These are phyloP conservation scores for Lithocarpus polystachyus DNA, from an alignment of 306 rosid genomes.

Conservation along the genomic window DNA sequence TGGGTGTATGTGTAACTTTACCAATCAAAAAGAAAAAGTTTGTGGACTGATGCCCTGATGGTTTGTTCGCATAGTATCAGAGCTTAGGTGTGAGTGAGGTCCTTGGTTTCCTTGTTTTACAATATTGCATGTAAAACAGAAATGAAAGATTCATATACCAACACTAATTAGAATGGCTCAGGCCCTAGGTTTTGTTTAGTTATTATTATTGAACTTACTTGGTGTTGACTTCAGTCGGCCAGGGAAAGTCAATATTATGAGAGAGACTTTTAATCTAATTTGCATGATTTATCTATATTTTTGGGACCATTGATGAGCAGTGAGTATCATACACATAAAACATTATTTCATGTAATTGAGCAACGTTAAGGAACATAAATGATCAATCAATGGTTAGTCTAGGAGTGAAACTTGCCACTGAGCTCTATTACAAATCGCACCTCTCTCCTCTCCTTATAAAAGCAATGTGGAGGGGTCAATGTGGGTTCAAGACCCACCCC, in stretches of 20 bases:
- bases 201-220: not conserved
- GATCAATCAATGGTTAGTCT: not conserved
- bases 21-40: too few species aligned
- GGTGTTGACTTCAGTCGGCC: not conserved
- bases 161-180: not conserved
- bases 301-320: not conserved
- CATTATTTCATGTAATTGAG: not conserved
- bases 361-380: not conserved
- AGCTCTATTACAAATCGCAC: too few species aligned
- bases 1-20: too few species aligned
- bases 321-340: not conserved
- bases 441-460: too few species aligned
- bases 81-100: too few species aligned
- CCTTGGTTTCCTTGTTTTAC: too few species aligned
- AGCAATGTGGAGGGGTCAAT: too few species aligned
- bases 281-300: not conserved
- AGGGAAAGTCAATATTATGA: not conserved
- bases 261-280: not conserved
- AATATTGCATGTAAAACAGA: not conserved
- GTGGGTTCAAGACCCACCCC: too few species aligned
- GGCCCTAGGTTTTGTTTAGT: too few species aligned
- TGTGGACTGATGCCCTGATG: too few species aligned
- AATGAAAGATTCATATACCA: not conserved
- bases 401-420: not conserved
- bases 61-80: too few species aligned